Evolutionary conservation across 1,139 yeast species (phyloP).

Genomic region (Debaryomyces coudertii): DNA sequence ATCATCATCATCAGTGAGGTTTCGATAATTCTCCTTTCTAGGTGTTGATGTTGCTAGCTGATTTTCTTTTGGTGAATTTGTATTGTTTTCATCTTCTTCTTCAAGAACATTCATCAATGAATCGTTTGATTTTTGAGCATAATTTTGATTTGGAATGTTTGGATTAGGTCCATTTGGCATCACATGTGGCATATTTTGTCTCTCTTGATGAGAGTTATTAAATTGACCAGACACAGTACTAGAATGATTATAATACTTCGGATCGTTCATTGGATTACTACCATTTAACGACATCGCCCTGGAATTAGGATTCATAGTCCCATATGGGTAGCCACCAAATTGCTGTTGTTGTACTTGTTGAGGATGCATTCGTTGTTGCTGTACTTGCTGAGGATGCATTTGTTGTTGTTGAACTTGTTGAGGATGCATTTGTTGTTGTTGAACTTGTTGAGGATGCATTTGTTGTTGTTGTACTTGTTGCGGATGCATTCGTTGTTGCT

Average conservation of each 20-base stretch:
- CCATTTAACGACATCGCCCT: constrained; percentile 48
- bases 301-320: constrained; percentile 35
- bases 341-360: neutral
- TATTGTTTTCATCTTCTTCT: constrained; percentile 34
- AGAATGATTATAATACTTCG: neutral
- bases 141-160: neutral
- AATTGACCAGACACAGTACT: neutral
- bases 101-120: constrained; percentile 46
- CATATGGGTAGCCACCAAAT: neutral
- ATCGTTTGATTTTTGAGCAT: constrained; percentile 33
- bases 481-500: neutral
- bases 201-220: constrained; percentile 1
- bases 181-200: neutral
- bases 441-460: too few species aligned
- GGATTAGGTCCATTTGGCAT: constrained; percentile 1
- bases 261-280: constrained; percentile 30
- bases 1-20: constrained; percentile 14
- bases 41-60: neutral
- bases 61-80: constrained; percentile 5
- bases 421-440: neutral
- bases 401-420: too few species aligned
- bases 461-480: constrained; percentile 5
- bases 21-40: constrained; percentile 27
- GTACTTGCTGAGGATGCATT: neutral
- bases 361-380: too few species aligned